These are phyloP conservation scores for Cerioporus squamosus DNA, from an alignment of 1,284 basidiomycete species.

Conservation along the genomic window DNA sequence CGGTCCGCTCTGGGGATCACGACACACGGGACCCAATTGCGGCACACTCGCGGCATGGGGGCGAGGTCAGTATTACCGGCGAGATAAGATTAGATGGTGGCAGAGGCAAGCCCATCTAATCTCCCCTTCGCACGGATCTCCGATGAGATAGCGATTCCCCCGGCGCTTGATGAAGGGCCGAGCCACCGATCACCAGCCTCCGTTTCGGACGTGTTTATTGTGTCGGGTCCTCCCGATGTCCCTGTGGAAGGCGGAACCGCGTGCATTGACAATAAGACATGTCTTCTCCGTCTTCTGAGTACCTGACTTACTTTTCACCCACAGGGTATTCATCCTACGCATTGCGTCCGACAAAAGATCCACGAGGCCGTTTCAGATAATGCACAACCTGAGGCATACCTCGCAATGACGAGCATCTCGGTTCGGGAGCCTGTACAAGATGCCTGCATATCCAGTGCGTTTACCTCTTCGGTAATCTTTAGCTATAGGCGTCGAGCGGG, in stretches of 20 bases:
- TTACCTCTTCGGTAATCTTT: slow-evolving; percentile 8
- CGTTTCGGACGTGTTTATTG: slow-evolving; percentile 13
- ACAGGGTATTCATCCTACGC: background rate
- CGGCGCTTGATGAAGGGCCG: background rate
- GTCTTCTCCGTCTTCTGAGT: slow-evolving; percentile 6
- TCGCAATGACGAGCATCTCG: too few relatives aligned
- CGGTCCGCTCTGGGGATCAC: slow-evolving; percentile 21
- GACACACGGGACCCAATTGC: slow-evolving; percentile 1
- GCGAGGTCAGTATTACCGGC: slow-evolving; percentile 13
- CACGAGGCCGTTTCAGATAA: background rate
- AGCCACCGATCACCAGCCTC: slow-evolving; percentile 7
- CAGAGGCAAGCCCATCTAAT: slow-evolving; percentile 7
- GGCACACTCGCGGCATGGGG: slow-evolving; percentile 17
- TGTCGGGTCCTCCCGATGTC: slow-evolving; percentile 11
- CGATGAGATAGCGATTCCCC: background rate
- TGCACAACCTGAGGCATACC: background rate
- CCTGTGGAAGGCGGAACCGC: slow-evolving; percentile 8
- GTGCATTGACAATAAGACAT: slow-evolving; percentile 21
- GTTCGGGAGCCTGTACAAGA: too few relatives aligned
- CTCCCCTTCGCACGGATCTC: background rate
- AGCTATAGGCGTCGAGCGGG: slow-evolving; percentile 2
- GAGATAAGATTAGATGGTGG: slow-evolving; percentile 18
- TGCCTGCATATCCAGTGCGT: background rate
- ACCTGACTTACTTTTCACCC: background rate
- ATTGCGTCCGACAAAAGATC: background rate